These are phyloP conservation scores for Colletotrichum neosansevieriae DNA, from an alignment of 2,329 filamentous ascomycete species.

Conservation along the genomic window DNA sequence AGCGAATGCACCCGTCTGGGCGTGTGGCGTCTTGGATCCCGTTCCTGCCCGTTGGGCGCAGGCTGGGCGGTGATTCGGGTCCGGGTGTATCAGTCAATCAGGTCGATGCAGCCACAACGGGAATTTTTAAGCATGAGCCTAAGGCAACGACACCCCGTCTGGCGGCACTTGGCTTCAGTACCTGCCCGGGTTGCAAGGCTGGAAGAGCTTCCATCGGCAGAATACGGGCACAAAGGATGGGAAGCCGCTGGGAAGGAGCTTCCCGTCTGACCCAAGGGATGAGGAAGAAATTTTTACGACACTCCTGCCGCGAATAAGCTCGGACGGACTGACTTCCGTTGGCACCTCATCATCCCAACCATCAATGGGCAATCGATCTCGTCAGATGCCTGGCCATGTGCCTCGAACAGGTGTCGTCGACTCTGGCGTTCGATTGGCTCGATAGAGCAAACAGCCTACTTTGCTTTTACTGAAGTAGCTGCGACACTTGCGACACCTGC, in stretches of 20 bases:
- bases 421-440: not conserved
- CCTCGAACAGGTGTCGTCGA: conserved; percentile 16
- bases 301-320: not conserved
- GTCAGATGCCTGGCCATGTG: not conserved
- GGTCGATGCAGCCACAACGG: conserved; percentile 37
- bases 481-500: conserved; percentile 5
- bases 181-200: not conserved
- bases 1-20: not conserved
- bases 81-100: conserved; percentile 36
- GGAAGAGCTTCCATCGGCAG: not conserved
- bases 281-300: not conserved
- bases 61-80: conserved; percentile 15
- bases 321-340: conserved; percentile 6
- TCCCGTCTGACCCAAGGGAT: too few relatives aligned
- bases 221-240: too few relatives aligned
- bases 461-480: conserved; percentile 34
- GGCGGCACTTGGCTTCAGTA: not conserved
- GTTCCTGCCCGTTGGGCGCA: conserved; percentile 31
- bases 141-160: conserved; percentile 36
- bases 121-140: conserved; percentile 35
- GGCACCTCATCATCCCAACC: not conserved
- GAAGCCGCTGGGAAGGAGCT: not conserved
- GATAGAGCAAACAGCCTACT: not conserved
- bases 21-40: conserved; percentile 34
- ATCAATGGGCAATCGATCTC: conserved; percentile 7